Evolutionary conservation across 108 stramenopile species (phyloP), one percentile per base, ranked within the genome.

Genomic region (Discostella pseudostelligera): DNA sequence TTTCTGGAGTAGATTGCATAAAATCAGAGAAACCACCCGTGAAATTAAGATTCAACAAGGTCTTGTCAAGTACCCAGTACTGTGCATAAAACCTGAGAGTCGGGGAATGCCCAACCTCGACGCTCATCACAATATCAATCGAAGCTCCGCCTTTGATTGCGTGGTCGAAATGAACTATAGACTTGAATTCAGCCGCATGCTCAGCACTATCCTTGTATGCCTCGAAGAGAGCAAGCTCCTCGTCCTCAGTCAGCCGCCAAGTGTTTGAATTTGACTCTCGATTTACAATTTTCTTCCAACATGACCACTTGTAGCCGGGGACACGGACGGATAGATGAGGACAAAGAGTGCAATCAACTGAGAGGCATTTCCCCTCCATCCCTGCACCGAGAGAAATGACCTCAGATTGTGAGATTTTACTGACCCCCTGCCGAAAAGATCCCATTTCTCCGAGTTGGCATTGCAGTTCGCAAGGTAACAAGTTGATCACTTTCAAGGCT

Each of bases 31-130:
- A 84, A 13, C 79, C 80, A 20, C 85, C 87, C 45, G 83, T 70
- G 61, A 92, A 92, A 13, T 70, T 83, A 37, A 87, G 84, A 14
- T 87, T 85, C 56, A 88, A 88, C 19, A 84, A 83, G 9, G 86
- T 81, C 48, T 88, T 88, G 62, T 92, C 90, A 0, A 88, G 45
- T 1, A 92, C 80, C 90, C 87, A 92, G 59, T 85, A 92, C 66
- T 92, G 90, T 1, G 87, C 81, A 54, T 83, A 92, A 14, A 88
- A 49, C 24, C 84, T 51, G 9, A 92, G 37, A 2, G 65, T 83
- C 22, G 90, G 90, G 39, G 61, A 79, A 39, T 88, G 87, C 0
- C 86, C 87, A 46, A 64, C 59, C 47, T 85, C 83, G 17, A 87
- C 80, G 59, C 86, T 86, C 54, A 92, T 64, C 11, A 92, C 71